Evolutionary conservation across 345 rosid species (phyloP).

Genomic region (Euphorbia lathyris): DNA sequence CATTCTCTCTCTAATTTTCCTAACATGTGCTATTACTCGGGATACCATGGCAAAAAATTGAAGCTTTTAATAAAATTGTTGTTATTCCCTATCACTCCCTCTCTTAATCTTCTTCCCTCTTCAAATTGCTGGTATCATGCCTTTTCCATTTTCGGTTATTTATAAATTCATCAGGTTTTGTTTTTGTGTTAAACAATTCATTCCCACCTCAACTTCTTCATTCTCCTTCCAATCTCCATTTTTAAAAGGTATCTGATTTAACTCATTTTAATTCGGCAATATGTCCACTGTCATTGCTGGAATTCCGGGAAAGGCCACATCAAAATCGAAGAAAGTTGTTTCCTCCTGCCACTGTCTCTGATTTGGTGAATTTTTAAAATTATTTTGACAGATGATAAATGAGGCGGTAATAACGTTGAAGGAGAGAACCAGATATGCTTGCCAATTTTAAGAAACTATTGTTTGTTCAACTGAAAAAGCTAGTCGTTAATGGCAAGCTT

Average conservation of each 20-base stretch:
- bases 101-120: no score
- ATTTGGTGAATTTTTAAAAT: neutral
- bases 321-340: constrained; percentile 15
- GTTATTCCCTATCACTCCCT: no score
- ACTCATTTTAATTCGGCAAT: no score
- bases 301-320: no score
- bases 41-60: no score
- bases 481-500: constrained; percentile 21
- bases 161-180: neutral
- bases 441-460: constrained; percentile 23
- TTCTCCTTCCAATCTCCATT: neutral
- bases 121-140: no score
- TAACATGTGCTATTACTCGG: no score
- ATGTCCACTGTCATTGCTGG: no score
- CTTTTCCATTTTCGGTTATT: neutral
- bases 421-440: constrained; percentile 22
- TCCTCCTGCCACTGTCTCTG: neutral
- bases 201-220: neutral
- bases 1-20: no score
- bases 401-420: constrained; percentile 19
- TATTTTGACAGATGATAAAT: constrained; percentile 13
- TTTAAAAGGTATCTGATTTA: no score
- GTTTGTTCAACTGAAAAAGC: constrained; percentile 20
- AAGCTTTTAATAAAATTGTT: no score
- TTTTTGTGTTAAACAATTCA: neutral